These are phyloP conservation scores for Saccharum spontaneum DNA, from an alignment of 176 grass and related monocot genomes.

Conservation along the genomic window DNA sequence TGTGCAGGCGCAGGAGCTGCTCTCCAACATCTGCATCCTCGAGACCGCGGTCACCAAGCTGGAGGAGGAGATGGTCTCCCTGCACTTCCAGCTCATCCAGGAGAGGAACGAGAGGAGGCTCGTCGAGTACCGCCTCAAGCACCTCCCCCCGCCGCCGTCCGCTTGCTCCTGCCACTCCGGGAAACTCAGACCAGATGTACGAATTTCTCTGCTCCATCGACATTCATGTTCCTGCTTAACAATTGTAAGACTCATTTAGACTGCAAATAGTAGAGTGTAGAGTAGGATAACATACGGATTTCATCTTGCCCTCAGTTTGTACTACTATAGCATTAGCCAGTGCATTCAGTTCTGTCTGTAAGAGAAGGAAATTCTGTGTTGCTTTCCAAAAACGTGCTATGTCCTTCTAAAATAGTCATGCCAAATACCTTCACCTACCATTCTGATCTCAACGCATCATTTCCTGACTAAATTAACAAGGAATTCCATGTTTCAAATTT, in stretches of 20 bases:
- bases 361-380: neutral
- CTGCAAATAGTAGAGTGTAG: neutral
- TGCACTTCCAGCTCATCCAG: conserved; percentile 95
- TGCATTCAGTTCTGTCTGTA: neutral
- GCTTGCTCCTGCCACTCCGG: conserved; percentile 40
- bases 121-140: conserved; percentile 74
- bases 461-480: neutral
- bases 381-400: neutral
- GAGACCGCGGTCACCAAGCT: conserved; percentile 58
- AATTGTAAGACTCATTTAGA: neutral
- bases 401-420: neutral
- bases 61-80: conserved; percentile 82
- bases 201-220: neutral
- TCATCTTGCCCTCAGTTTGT: neutral
- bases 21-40: conserved; percentile 72
- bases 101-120: conserved; percentile 93
- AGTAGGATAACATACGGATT: neutral
- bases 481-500: neutral
- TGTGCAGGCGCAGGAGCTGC: conserved; percentile 75
- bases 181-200: conserved; percentile 32
- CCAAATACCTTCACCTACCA: neutral
- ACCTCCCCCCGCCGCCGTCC: conserved; percentile 7
- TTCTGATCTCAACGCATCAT: neutral
- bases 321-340: neutral
- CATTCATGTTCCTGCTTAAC: neutral